phyloP scores from a whole-genome alignment of 2,329 filamentous ascomycete species.

The Diaporthe humulicola region DNA sequence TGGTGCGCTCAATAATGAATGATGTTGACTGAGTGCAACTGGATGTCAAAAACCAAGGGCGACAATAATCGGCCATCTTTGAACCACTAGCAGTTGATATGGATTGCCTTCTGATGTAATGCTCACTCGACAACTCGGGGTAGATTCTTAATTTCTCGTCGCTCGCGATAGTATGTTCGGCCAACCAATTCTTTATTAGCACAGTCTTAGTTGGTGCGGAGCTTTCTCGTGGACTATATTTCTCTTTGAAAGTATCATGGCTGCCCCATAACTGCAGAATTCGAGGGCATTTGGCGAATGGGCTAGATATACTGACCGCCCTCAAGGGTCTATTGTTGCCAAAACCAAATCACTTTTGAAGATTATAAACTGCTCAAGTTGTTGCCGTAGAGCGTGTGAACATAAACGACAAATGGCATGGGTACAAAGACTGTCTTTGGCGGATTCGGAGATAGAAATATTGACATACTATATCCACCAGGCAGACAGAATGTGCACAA shows the following conservation, averaged over 20 bases:
- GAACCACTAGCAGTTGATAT: too few relatives aligned
- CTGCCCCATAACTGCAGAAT: too few relatives aligned
- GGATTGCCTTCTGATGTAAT: background rate
- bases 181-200: too few relatives aligned
- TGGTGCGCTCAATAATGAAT: background rate
- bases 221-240: too few relatives aligned
- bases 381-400: background rate
- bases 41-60: background rate
- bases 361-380: background rate
- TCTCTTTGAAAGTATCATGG: too few relatives aligned
- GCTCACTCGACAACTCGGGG: background rate
- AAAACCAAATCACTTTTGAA: too few relatives aligned
- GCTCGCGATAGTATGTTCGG: too few relatives aligned
- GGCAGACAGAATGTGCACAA: background rate
- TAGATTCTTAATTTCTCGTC: background rate
- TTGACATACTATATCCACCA: background rate
- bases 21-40: background rate
- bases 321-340: too few relatives aligned
- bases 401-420: background rate
- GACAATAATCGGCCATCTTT: too few relatives aligned
- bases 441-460: background rate
- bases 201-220: too few relatives aligned
- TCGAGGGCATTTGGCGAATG: too few relatives aligned
- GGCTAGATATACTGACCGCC: too few relatives aligned
- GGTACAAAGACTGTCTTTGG: background rate